Percentiles rank a stretch among this genome's conserved stretches.
Evolutionary conservation across 768 basidiomycete species (phyloP).

Genomic region (Hemileccinum impolitum): DNA sequence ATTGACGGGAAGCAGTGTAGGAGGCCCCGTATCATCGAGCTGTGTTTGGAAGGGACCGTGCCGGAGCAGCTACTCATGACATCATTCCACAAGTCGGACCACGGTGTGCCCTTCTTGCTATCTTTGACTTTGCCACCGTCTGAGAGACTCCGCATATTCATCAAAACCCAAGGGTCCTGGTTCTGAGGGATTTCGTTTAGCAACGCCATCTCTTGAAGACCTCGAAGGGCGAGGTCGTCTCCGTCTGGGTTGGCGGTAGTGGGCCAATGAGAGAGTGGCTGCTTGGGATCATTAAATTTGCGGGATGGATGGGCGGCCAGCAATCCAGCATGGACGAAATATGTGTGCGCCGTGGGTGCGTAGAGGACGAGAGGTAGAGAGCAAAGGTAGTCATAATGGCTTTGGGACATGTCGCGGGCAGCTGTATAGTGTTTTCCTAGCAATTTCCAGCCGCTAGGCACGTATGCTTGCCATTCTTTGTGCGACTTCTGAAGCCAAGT

Average conservation of each 20-base stretch:
- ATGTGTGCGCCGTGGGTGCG: conserved; percentile 68
- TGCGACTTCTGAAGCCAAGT: conserved; percentile 38
- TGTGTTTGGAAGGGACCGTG: conserved; percentile 1
- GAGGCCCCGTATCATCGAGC: conserved; percentile 11
- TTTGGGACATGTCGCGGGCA: conserved; percentile 61
- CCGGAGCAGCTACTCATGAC: conserved; percentile 60
- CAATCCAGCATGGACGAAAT: conserved; percentile 82
- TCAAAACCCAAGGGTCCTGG: conserved; percentile 65
- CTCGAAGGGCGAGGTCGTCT: conserved; percentile 37
- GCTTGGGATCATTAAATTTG: conserved; percentile 45
- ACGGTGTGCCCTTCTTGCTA: conserved; percentile 54
- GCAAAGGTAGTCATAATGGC: conserved; percentile 68
- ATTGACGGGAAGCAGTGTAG: conserved; percentile 69
- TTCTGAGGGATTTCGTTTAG: conserved; percentile 73
- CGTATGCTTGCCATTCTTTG: conserved; percentile 43
- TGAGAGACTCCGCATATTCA: conserved; percentile 38
- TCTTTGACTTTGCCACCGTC: conserved; percentile 35
- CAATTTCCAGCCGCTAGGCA: conserved; percentile 71
- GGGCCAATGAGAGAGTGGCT: conserved; percentile 73
- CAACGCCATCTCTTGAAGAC: conserved; percentile 65
- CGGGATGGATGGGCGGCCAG: conserved; percentile 67
- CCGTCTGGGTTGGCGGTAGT: conserved; percentile 24
- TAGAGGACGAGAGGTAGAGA: conserved; percentile 74
- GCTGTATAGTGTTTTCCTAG: conserved; percentile 74
- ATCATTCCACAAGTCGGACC: conserved; percentile 73